Evolutionary conservation across 345 rosid species (phyloP).

Genomic region (Arabidopsis suecica): DNA sequence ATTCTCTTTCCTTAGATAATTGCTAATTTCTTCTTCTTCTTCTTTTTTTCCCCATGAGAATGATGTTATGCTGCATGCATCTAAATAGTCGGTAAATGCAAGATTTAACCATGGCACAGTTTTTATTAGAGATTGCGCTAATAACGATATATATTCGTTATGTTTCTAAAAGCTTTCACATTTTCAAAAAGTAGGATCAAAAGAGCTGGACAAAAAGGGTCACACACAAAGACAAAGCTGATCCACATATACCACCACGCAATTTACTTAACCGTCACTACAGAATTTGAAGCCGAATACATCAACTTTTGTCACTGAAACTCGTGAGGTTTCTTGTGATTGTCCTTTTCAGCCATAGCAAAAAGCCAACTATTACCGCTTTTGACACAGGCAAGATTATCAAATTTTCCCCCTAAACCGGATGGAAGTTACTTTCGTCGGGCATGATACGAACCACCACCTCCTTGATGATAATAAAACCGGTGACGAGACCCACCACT

Average conservation of each 20-base stretch:
- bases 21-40: neutral
- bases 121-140: too few relatives aligned
- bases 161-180: too few relatives aligned
- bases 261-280: constrained; percentile 3
- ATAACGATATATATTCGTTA: too few relatives aligned
- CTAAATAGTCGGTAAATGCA: too few relatives aligned
- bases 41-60: too few relatives aligned
- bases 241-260: constrained; percentile 30
- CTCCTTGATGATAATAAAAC: constrained; percentile 66
- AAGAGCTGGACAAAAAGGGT: constrained; percentile 21
- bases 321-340: constrained; percentile 18
- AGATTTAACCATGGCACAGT: too few relatives aligned
- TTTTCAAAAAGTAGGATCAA: constrained; percentile 11
- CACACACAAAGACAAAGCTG: constrained; percentile 14
- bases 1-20: neutral
- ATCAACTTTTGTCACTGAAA: constrained; percentile 11
- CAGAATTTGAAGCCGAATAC: neutral
- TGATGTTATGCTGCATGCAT: too few relatives aligned
- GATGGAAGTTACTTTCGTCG: constrained; percentile 57
- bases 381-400: neutral
- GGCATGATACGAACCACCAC: constrained; percentile 75
- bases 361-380: constrained; percentile 16
- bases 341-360: constrained; percentile 4
- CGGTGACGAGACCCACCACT: constrained; percentile 72
- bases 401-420: neutral